Evolutionary conservation across 352 stramenopile genomes (phyloP).

Genomic region (Pythium periplocum): DNA sequence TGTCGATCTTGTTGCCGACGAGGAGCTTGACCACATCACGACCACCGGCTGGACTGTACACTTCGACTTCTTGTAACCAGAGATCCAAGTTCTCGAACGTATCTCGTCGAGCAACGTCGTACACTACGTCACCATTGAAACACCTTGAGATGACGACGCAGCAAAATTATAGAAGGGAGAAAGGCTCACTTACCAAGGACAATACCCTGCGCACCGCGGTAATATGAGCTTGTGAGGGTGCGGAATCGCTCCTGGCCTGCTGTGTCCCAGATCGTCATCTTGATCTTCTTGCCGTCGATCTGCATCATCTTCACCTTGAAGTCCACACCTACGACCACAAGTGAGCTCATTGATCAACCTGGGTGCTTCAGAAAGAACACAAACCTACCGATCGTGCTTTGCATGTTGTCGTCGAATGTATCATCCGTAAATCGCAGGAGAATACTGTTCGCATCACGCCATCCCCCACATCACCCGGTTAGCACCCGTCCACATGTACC

Average conservation of each 20-base stretch:
- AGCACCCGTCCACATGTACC: no score
- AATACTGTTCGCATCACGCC: constrained; percentile 64
- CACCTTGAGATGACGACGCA: constrained; percentile 1
- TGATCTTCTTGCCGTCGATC: constrained; percentile 94
- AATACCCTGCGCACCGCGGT: constrained; percentile 96
- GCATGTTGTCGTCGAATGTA: constrained; percentile 97
- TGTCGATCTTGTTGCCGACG: constrained; percentile 97
- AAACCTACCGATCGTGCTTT: constrained; percentile 94
- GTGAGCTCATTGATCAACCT: no score
- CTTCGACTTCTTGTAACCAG: constrained; percentile 97
- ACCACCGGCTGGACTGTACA: constrained; percentile 93
- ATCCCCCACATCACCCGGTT: neutral
- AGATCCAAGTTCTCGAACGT: constrained; percentile 97
- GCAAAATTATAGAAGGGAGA: neutral
- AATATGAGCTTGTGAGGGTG: constrained; percentile 97
- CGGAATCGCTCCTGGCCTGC: constrained; percentile 97
- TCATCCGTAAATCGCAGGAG: constrained; percentile 98
- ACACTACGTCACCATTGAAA: constrained; percentile 57
- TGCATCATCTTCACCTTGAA: constrained; percentile 99
- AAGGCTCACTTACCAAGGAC: constrained; percentile 77
- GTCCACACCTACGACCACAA: constrained; percentile 70
- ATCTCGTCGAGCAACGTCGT: constrained; percentile 95
- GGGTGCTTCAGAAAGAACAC: neutral
- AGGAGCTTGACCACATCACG: constrained; percentile 97
- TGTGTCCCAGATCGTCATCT: constrained; percentile 99